Conservation (phyloP, 495 filamentous ascomycete species). For the Aspergillus bridgeri region DNA sequence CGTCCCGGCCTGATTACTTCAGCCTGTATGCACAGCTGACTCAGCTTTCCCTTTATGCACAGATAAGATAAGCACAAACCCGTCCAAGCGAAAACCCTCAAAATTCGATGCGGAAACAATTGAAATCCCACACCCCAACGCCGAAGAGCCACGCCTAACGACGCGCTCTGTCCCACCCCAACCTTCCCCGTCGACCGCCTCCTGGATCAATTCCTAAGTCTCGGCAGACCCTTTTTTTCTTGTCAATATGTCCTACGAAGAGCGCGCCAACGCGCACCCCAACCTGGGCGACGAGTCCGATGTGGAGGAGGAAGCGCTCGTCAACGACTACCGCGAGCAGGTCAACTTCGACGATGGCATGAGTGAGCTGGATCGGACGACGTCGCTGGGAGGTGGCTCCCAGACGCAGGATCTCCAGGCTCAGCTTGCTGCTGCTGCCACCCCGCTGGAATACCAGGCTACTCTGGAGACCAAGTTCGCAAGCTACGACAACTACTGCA, state of each 20-base stretch:
- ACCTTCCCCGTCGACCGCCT: constrained; percentile 23
- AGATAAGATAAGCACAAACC: constrained; percentile 52
- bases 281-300: constrained; percentile 77
- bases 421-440: constrained; percentile 82
- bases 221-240: constrained; percentile 15
- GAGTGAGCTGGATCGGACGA: constrained; percentile 70
- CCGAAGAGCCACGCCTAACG: constrained; percentile 26
- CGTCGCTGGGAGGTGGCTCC: constrained; percentile 44
- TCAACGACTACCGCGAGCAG: constrained; percentile 92
- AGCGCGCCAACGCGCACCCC: constrained; percentile 49
- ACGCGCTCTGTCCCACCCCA: constrained; percentile 28
- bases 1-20: background rate
- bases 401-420: constrained; percentile 81
- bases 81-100: constrained; percentile 51
- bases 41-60: constrained; percentile 33
- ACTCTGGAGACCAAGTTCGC: constrained; percentile 91
- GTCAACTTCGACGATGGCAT: constrained; percentile 83
- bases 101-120: constrained; percentile 43
- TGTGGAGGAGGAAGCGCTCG: constrained; percentile 89
- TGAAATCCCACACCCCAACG: constrained; percentile 47
- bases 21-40: constrained; percentile 26
- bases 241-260: constrained; percentile 48
- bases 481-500: constrained; percentile 99
- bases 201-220: constrained; percentile 18
- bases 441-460: constrained; percentile 91